Conservation (phyloP, 805 yeast genomes). For the Spathaspora sp. region DNA sequence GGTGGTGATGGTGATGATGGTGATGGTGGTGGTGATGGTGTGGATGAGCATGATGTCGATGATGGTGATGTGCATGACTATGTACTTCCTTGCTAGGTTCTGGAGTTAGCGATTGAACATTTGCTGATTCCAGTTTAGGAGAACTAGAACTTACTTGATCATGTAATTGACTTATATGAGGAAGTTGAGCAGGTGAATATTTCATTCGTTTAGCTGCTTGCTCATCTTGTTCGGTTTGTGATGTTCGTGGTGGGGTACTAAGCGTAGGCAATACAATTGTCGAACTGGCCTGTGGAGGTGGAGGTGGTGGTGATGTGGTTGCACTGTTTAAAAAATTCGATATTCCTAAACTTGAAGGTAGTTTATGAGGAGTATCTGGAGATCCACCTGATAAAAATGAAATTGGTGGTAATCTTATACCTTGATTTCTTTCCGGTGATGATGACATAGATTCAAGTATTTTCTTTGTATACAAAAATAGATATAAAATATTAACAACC, state of each 20-base stretch:
- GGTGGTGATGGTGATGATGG: constrained; percentile 12
- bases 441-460: not conserved
- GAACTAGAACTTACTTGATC: not conserved
- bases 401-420: constrained; percentile 17
- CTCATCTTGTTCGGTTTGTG: not conserved
- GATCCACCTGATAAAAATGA: constrained; percentile 21
- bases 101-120: not conserved
- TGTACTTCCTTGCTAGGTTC: not conserved
- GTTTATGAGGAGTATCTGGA: not conserved
- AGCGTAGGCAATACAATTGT: not conserved
- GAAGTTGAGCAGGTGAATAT: constrained; percentile 1
- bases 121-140: not conserved
- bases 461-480: not conserved
- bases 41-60: constrained; percentile 4
- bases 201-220: constrained; percentile 4
- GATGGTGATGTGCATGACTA: constrained; percentile 11
- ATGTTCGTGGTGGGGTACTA: constrained; percentile 2
- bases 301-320: constrained; percentile 1
- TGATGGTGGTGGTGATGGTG: constrained; percentile 15
- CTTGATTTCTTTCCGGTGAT: constrained; percentile 2
- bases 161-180: not conserved
- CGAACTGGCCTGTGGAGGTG: not conserved
- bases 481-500: too few species aligned
- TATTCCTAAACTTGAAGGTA: constrained; percentile 14
- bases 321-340: constrained; percentile 15